A percentile compares a stretch with the other conserved stretches of the same genome.
phyloP scores from a whole-genome alignment of 2,329 filamentous ascomycete species.

The Fusarium sp. region DNA sequence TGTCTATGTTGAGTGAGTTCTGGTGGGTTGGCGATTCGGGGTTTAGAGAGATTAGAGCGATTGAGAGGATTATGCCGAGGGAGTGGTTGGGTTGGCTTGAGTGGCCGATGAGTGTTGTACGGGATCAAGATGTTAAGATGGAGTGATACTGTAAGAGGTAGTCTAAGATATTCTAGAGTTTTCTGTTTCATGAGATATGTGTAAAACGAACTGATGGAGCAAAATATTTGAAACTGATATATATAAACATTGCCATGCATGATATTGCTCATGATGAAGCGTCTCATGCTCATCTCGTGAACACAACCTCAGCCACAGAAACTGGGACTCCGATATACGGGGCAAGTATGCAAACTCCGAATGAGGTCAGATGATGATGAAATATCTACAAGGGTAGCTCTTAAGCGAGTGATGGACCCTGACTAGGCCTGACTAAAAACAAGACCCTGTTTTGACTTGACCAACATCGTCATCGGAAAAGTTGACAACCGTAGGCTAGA shows the following conservation, averaged over 20 bases:
- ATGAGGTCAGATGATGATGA: conserved; percentile 37
- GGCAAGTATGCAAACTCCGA: not conserved
- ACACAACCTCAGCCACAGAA: too few relatives aligned
- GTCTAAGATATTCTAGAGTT: not conserved
- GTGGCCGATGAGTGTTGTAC: conserved; percentile 2
- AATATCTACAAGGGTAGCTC: conserved; percentile 23
- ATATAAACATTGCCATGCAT: too few relatives aligned
- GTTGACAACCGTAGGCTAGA: not conserved
- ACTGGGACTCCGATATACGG: conserved; percentile 12
- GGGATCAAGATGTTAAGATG: too few relatives aligned
- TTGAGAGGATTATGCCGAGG: not conserved
- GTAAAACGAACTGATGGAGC: not conserved
- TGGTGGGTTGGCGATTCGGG: conserved; percentile 14
- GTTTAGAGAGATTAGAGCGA: not conserved
- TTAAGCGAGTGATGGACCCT: conserved; percentile 29
- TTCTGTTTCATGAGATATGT: not conserved
- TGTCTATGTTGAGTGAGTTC: not conserved
- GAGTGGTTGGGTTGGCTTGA: conserved; percentile 8
- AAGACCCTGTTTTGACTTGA: conserved; percentile 26
- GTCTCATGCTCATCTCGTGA: not conserved
- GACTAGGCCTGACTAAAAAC: conserved; percentile 4
- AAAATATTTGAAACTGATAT: too few relatives aligned
- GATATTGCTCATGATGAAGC: not conserved
- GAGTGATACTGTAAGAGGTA: not conserved
- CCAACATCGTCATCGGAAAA: conserved; percentile 14